Percentiles rank a stretch among this genome's conserved stretches.
Evolutionary conservation across 2,329 filamentous ascomycete species (phyloP).

Genomic region (Cytospora schulzeri): DNA sequence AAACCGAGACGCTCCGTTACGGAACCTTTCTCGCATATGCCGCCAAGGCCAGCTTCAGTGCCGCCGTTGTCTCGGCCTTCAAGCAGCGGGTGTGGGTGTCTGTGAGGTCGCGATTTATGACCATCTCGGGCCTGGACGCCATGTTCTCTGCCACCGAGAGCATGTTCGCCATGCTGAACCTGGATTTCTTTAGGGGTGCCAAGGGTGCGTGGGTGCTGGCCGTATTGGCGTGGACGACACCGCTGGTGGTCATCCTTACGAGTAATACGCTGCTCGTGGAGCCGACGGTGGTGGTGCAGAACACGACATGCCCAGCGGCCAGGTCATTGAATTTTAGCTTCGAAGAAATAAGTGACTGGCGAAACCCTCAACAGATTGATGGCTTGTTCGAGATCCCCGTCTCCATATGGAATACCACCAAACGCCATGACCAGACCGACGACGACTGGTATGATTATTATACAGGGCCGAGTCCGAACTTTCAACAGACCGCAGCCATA

Average conservation of each 20-base stretch:
- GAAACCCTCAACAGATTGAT: conserved; percentile 30
- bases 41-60: conserved; percentile 42
- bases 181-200: conserved; percentile 36
- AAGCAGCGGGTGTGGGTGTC: conserved; percentile 35
- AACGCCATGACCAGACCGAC: conserved; percentile 29
- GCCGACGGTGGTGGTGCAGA: conserved; percentile 25
- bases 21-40: conserved; percentile 43
- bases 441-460: conserved; percentile 37
- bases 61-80: conserved; percentile 37
- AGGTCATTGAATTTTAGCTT: conserved; percentile 36
- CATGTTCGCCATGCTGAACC: conserved; percentile 56
- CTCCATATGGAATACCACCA: conserved; percentile 35
- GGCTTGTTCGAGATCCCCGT: conserved; percentile 31
- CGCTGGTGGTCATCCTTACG: conserved; percentile 36
- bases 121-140: conserved; percentile 36
- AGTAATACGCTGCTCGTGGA: conserved; percentile 35
- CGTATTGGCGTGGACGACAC: conserved; percentile 34
- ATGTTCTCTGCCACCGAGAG: conserved; percentile 42
- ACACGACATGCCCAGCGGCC: conserved; percentile 30
- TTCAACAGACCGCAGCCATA: conserved; percentile 29
- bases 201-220: conserved; percentile 47
- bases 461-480: conserved; percentile 30
- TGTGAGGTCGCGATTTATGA: conserved; percentile 33
- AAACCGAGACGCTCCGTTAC: conserved; percentile 43
- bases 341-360: conserved; percentile 35